A percentile compares a stretch with the other conserved stretches of the same genome.
Evolutionary conservation across 176 grass and related monocot genomes (phyloP).

Genomic region (Raddia guianensis): DNA sequence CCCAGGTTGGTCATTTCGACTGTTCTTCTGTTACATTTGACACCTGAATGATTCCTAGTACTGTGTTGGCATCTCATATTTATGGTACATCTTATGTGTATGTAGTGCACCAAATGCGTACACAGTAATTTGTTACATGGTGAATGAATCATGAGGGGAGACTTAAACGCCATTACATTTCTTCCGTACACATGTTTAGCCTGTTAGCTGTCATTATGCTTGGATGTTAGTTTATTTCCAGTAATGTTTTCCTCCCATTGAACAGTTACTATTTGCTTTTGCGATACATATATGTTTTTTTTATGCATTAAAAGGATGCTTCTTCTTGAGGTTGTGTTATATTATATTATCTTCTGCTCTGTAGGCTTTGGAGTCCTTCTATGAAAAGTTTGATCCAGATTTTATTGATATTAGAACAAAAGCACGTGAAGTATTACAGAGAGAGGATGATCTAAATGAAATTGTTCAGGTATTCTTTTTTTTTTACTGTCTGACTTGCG

Average conservation of each 20-base stretch:
- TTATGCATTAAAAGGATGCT: background rate
- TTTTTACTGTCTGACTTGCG: conserved; percentile 9
- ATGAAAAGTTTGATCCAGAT: conserved; percentile 79
- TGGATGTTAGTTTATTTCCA: background rate
- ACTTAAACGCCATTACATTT: background rate
- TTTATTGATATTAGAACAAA: conserved; percentile 92
- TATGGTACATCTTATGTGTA: background rate
- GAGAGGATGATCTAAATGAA: conserved; percentile 95
- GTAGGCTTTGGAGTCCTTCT: conserved; percentile 79
- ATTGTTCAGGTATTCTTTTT: conserved; percentile 80
- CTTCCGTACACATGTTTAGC: conserved; percentile 2
- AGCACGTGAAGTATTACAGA: conserved; percentile 83
- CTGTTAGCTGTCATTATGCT: background rate
- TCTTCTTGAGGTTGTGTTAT: conserved; percentile 10
- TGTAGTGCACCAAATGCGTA: background rate
- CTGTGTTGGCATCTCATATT: background rate
- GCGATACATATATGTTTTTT: background rate
- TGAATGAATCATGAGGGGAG: background rate
- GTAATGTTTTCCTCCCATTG: background rate
- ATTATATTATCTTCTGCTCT: conserved; percentile 18
- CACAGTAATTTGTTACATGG: background rate
- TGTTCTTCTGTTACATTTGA: background rate
- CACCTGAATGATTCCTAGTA: background rate
- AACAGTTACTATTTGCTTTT: background rate
- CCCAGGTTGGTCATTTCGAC: background rate